These are phyloP conservation scores for Solanum aculeatissimum DNA, from an alignment of 305 asterid species.

Conservation along the genomic window DNA sequence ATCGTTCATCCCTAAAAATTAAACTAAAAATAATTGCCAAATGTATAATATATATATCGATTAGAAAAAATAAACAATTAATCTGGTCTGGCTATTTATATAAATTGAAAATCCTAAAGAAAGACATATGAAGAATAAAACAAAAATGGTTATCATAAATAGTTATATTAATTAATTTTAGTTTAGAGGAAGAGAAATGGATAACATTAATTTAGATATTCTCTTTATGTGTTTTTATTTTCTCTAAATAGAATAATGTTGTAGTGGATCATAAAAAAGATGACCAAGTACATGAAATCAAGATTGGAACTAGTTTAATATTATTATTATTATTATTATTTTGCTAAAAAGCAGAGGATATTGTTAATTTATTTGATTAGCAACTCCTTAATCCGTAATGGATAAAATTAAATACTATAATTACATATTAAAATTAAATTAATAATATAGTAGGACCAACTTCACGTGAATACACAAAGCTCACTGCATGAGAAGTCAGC, in stretches of 20 bases:
- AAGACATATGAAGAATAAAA: background rate
- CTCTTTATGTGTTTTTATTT: background rate
- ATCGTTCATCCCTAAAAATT: too few species aligned
- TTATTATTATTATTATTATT: background rate
- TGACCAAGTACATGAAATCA: slow-evolving; percentile 5
- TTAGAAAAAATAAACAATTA: too few species aligned
- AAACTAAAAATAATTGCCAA: too few species aligned
- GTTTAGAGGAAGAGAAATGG: background rate
- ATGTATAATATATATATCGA: too few species aligned
- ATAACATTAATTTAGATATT: background rate
- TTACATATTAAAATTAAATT: background rate
- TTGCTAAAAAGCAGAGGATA: background rate
- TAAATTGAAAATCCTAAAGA: too few species aligned
- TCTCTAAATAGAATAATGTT: background rate
- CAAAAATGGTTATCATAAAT: too few species aligned
- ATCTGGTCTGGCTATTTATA: too few species aligned
- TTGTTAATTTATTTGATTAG: background rate
- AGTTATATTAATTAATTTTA: background rate
- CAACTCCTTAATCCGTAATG: background rate
- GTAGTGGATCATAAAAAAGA: background rate
- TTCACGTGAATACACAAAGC: slow-evolving; percentile 24
- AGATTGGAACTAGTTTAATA: slow-evolving; percentile 1
- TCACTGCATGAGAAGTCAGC: slow-evolving; percentile 23
- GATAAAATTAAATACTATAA: slow-evolving; percentile 9
- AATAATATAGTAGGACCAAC: slow-evolving; percentile 19